A percentile compares a stretch with the other conserved stretches of the same genome.
phyloP scores from a whole-genome alignment of 257 asterid genomes.

The Solanum habrochaites region DNA sequence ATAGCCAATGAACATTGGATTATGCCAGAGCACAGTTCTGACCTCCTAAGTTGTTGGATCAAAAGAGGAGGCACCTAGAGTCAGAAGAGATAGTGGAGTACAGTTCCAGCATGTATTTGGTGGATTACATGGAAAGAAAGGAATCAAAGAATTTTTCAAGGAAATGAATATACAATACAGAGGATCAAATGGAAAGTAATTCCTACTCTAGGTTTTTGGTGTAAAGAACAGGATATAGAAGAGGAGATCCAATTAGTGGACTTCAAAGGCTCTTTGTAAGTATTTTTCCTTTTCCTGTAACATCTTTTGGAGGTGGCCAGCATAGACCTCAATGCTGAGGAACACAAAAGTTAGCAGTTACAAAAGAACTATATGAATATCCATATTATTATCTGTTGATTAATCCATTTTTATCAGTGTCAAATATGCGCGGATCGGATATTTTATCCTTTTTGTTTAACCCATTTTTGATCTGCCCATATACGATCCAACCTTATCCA shows the following conservation, averaged over 20 bases:
- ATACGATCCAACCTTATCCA: background rate
- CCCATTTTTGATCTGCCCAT: background rate
- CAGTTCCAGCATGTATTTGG: background rate
- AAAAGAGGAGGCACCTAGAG: background rate
- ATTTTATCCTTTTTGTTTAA: background rate
- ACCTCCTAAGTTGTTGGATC: background rate
- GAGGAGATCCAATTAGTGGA: background rate
- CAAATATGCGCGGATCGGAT: background rate
- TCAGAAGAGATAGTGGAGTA: background rate
- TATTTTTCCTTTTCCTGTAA: background rate
- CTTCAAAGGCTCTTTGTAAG: background rate
- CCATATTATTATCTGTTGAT: background rate
- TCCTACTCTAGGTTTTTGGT: background rate
- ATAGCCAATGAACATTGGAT: background rate
- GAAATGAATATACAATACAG: background rate
- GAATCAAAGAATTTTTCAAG: background rate
- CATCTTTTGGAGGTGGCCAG: background rate
- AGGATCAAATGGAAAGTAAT: background rate
- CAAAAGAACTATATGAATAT: background rate
- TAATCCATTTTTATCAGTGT: background rate
- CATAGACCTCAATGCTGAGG: background rate
- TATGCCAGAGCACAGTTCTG: background rate
- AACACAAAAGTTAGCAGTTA: background rate
- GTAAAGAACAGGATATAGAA: background rate
- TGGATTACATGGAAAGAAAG: background rate